Base-by-base conservation (phyloP, 163 green algal species). In the Scenedesmus sp. region DNA sequence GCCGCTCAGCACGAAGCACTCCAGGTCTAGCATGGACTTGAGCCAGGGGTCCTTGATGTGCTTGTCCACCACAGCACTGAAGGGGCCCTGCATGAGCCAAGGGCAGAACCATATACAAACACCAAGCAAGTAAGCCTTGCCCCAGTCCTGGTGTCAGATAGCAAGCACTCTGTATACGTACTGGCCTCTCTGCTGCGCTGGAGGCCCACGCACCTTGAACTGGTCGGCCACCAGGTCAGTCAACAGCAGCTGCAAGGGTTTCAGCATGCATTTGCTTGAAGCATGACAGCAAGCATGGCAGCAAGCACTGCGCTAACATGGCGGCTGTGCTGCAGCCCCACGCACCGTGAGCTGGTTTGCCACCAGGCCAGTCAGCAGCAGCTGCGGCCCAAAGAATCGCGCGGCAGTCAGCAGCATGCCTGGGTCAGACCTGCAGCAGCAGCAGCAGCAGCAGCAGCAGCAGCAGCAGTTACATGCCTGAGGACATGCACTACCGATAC, bases 1-100 rank as follows among this genome's bases (percentile, higher is more conserved):
- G 64, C 96, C 97, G 1, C 91, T 96, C 76, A 99, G 94, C 70
- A 99, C 95, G 94, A 98, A 99, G 93, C 96, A 98, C 93, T 99
- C 97, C 77, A 99, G 95, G 93, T 99, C 97, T 23, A 99, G 92
- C 77, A 98, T 96, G 16, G 94, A 94, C 66, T 95, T 91, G 73
- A 99, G 93, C 94, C 97, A 99, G n/a, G 95, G 94, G 95, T 99
- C 91, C 0, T 93, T 96, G 2, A 99, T 97, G 6, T 95, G 91
- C 67, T 81, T 57, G 91, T 98, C 93, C 23, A 98, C 94, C 8
- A 98, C 92, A 20, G 93, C 93, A 15, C 91, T 94, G 89, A 98
- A 98, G 23, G 97, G 96, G 9, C 95, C 95, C 94, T 96, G 94
- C 62, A 70, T 6, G 70, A n/a, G 26, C 1, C 9, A 18, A 79